Evolutionary conservation across 2,329 filamentous ascomycete genomes (phyloP), one percentile per base, ranked within the genome.

Genomic region (Colletotrichum musicola): DNA sequence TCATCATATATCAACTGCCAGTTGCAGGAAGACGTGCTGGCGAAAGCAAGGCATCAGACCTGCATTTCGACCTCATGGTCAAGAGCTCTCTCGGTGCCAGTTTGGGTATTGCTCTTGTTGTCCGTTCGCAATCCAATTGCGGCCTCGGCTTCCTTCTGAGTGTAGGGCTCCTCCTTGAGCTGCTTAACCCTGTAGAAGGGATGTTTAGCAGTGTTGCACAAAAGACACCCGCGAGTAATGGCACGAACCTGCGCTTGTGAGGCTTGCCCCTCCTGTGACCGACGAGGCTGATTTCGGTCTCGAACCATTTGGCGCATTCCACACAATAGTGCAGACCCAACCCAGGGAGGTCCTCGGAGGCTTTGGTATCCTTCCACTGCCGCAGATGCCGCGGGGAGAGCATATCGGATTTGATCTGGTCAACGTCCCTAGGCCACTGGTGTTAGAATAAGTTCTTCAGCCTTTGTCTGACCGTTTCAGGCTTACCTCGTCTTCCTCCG

Each of bases 231-330:
- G 18, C 46, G 20, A 49, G 44, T 35, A 35, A 13, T 42, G 25
- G 10, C 49, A 76, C 80, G 72, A 77, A 94, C 93, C 92, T 92
- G 84, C 94, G 89, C 88, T 95, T 98, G 82, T 99, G 96, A 72
- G 93, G 93, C 83, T 98, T 99, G 74, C 93, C 94, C 79, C 92
- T 93, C 65, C 86, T 85, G 81, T 99, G 96, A 30, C 88, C 85
- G 42, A 86, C 84, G 66, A 97, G 83, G 74, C 93, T 97, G 74
- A 87, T 80, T 73, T 96, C 92, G 57, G 90, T 92, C 79, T 98
- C 95, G 79, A 97, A 98, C 92, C 93, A 98, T 83, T 97, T 98
- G 71, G 96, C 92, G 80, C 96, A 99, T 81, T 97, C 93, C 16
- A 92, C 85, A 80, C 96, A 99, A 81, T 98, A 98, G 78, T 91